phyloP scores from a whole-genome alignment of 1,284 basidiomycete species.

The Tilletia setariae region DNA sequence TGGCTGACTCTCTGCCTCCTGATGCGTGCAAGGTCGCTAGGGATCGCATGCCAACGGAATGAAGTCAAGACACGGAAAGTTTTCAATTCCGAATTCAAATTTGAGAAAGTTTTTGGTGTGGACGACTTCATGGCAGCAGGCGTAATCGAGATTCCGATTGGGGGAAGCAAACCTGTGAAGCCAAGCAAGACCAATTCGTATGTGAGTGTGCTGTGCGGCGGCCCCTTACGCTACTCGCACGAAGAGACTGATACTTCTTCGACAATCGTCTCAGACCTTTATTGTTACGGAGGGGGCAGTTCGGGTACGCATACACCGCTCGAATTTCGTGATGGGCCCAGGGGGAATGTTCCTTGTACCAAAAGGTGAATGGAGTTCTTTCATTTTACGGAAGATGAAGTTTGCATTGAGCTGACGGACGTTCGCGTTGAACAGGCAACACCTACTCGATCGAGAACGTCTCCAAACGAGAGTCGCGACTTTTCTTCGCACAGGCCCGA shows the following conservation, averaged over 20 bases:
- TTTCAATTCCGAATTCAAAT: constrained; percentile 68
- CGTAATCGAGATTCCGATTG: constrained; percentile 73
- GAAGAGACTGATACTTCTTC: background rate
- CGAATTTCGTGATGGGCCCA: constrained; percentile 71
- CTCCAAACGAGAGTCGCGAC: constrained; percentile 69
- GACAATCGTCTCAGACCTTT: constrained; percentile 26
- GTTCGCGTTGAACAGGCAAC: constrained; percentile 65
- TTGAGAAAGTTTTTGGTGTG: constrained; percentile 93
- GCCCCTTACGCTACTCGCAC: too few species aligned
- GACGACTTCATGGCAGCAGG: constrained; percentile 87
- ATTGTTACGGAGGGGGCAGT: constrained; percentile 67
- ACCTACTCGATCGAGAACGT: constrained; percentile 86
- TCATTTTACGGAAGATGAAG: too few species aligned
- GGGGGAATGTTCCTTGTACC: constrained; percentile 88
- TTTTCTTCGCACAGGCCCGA: constrained; percentile 91
- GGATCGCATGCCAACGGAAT: constrained; percentile 70
- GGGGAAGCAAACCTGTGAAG: constrained; percentile 78
- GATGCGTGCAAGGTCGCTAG: constrained; percentile 56
- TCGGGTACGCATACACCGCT: constrained; percentile 75
- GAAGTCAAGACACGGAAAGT: constrained; percentile 64
- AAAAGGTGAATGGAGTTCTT: constrained; percentile 63
- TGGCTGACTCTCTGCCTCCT: background rate
- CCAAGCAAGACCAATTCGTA: constrained; percentile 90
- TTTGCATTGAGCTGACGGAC: background rate
- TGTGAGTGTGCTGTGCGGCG: constrained; percentile 62